Conservation (phyloP, 768 basidiomycete species). For the Mycena latifolia region DNA sequence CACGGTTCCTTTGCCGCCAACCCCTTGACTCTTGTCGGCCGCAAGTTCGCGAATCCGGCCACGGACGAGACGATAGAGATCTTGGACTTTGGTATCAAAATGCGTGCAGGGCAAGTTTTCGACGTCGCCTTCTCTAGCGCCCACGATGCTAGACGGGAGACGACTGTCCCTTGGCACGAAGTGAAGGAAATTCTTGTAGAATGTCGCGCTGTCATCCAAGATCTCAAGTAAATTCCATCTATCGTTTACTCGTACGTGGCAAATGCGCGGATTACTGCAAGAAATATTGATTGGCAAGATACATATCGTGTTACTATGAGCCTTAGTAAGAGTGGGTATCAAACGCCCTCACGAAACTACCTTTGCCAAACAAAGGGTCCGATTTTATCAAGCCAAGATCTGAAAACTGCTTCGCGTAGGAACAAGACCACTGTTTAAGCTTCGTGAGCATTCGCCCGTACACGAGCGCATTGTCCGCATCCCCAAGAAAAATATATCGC, state of each 20-base stretch:
- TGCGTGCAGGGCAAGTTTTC: neutral
- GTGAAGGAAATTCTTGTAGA: neutral
- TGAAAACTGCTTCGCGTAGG: neutral
- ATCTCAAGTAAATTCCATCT: neutral
- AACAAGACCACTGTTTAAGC: neutral
- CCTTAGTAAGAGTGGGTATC: no score
- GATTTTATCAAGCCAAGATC: neutral
- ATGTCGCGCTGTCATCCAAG: neutral
- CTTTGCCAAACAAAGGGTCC: neutral
- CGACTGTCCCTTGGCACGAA: neutral
- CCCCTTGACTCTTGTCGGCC: neutral
- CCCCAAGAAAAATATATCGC: neutral
- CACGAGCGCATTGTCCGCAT: slow-evolving; percentile 1
- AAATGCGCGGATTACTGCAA: no score
- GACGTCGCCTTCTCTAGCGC: neutral
- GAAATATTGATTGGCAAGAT: no score
- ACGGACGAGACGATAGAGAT: neutral
- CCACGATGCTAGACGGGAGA: neutral
- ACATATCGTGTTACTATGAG: no score
- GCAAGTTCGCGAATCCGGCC: neutral
- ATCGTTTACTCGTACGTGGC: no score
- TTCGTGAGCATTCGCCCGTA: neutral
- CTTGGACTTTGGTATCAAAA: neutral
- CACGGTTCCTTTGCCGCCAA: neutral
- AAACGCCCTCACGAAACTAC: no score